Conservation (phyloP, 129 eudicot genomes). For the Apium graveolens region DNA sequence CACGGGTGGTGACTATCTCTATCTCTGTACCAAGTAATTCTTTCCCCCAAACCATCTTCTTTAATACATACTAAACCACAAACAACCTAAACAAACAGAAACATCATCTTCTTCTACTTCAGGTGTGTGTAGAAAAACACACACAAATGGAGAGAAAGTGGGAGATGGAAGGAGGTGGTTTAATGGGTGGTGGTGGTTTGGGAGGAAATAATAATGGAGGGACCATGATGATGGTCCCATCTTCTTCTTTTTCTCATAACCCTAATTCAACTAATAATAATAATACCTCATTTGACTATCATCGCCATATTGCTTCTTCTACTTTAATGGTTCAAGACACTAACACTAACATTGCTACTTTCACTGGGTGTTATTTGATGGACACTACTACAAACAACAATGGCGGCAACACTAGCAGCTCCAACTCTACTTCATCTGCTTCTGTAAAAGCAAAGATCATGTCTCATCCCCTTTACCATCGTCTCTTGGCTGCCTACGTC, state of each 20-base stretch:
- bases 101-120: background rate
- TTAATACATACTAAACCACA: background rate
- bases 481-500: slow-evolving; percentile 80
- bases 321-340: slow-evolving; percentile 6
- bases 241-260: slow-evolving; percentile 7
- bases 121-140: background rate
- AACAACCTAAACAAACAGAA: background rate
- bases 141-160: slow-evolving; percentile 15
- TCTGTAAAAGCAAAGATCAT: slow-evolving; percentile 65
- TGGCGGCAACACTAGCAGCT: slow-evolving; percentile 5
- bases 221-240: slow-evolving; percentile 25
- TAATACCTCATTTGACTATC: background rate
- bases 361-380: slow-evolving; percentile 35
- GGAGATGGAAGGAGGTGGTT: slow-evolving; percentile 24
- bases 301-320: background rate
- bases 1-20: slow-evolving; percentile 79
- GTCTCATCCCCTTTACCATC: slow-evolving; percentile 95
- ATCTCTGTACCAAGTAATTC: background rate
- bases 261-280: background rate
- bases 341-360: slow-evolving; percentile 10
- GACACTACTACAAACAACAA: slow-evolving; percentile 22
- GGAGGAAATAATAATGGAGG: slow-evolving; percentile 27
- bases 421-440: slow-evolving; percentile 17
- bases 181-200: slow-evolving; percentile 43
- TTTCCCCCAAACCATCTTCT: background rate